A percentile compares a stretch with the other conserved stretches of the same genome.
These are phyloP conservation scores for Globisporangium recalcitrans DNA, from an alignment of 352 stramenopile species.

Conservation along the genomic window DNA sequence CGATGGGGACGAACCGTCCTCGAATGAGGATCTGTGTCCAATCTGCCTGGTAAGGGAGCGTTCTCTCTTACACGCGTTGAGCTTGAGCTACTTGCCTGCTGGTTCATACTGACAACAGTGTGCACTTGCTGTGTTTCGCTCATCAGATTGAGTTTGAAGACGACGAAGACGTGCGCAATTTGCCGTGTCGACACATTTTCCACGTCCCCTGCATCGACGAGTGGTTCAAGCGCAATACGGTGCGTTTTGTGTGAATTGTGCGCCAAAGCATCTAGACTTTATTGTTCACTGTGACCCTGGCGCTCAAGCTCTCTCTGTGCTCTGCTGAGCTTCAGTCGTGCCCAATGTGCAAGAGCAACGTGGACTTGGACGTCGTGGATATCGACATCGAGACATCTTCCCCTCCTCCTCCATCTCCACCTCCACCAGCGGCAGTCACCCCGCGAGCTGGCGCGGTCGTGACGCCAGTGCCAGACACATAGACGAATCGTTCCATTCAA, in stretches of 20 bases:
- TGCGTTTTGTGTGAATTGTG: slow-evolving; percentile 22
- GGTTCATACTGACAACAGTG: no score
- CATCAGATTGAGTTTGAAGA: slow-evolving; percentile 70
- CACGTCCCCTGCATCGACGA: slow-evolving; percentile 87
- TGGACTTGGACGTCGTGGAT: slow-evolving; percentile 49
- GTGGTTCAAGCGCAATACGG: slow-evolving; percentile 85
- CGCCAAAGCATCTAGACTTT: no score
- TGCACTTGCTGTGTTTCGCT: no score
- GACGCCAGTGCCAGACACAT: slow-evolving; percentile 22
- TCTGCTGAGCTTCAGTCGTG: slow-evolving; percentile 38
- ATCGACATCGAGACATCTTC: slow-evolving; percentile 31
- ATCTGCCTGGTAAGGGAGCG: slow-evolving; percentile 55
- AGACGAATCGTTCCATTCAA: neutral
- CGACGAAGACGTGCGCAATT: slow-evolving; percentile 63
- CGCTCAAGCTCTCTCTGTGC: neutral
- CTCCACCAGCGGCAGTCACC: neutral
- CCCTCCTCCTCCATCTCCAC: neutral
- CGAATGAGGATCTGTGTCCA: slow-evolving; percentile 60
- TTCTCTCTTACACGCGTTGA: no score
- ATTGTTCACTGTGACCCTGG: neutral
- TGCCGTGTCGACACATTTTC: slow-evolving; percentile 87
- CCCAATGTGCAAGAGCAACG: slow-evolving; percentile 79
- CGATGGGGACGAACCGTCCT: slow-evolving; percentile 4
- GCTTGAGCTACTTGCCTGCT: no score
- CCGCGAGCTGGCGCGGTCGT: slow-evolving; percentile 34